Base-by-base conservation (phyloP, 148 eudicot species). In the Pouteria glomerata region DNA sequence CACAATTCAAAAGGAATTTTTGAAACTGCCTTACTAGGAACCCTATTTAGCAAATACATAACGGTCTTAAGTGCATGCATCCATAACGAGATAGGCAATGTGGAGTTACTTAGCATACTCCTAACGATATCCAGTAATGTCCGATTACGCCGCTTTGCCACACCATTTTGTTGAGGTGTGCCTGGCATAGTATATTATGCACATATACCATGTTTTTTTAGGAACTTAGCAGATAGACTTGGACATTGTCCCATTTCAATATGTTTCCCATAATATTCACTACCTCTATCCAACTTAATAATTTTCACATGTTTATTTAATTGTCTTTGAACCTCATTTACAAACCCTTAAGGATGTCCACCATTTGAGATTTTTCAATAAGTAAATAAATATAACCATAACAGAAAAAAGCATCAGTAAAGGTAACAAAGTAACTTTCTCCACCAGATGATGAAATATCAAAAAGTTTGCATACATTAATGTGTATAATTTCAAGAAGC, bases 401-500 rank as follows among this genome's bases (percentile, higher is more conserved):
- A 69, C 21, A 52, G 37, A 70, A 66, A 66, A 52, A 59, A 51
- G 75, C 77, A 50, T 81, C 69, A 6, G 70, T 70, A 52, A 81
- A 81, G 24, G 70, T 69, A 48, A 74, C 56, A 33, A 69, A 74
- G 55, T 77, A 60, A 1, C 23, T 69, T 56, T 79, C 23, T 21
- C 60, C 75, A 61, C 13, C 16, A 31, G 74, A 74, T 35, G 35
- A 61, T 63, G 73, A 60, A 63, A 39, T 26, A 64, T 69, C 37
- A 31, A 74, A 68, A 53, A 64, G 53, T 6, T 42, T 42, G 63
- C 69, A 64, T 11, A 74, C 68, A 63, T 78, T 52, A 21, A 37
- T 74, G 66, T 68, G 69, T 44, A 81, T 70, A 3, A 60, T 64
- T 47, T 81, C 70, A 74, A 74, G 78, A 55, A 81, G 78, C 19